These are phyloP conservation scores for Cardiospermum halicacabum DNA, from an alignment of 345 rosid species.

Conservation along the genomic window DNA sequence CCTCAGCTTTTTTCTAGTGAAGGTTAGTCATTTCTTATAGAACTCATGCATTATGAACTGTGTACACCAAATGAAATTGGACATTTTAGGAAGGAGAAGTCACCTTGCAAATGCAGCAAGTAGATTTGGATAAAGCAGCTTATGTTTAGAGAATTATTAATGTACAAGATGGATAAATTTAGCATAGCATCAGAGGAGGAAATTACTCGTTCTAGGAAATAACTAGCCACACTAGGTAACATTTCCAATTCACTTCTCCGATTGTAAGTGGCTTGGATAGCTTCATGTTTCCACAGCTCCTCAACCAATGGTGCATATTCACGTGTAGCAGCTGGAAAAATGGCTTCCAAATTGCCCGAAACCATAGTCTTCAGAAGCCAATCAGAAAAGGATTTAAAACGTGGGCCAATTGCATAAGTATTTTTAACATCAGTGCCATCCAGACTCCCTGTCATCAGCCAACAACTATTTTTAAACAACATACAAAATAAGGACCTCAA, in stretches of 20 bases:
- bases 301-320: slow-evolving; percentile 96
- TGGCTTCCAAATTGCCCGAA: slow-evolving; percentile 72
- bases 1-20: not conserved
- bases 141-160: not conserved
- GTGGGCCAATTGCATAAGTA: slow-evolving; percentile 66
- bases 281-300: slow-evolving; percentile 84
- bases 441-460: slow-evolving; percentile 38
- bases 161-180: not conserved
- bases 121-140: not conserved
- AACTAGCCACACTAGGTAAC: slow-evolving; percentile 82
- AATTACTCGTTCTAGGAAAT: slow-evolving; percentile 83
- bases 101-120: not conserved
- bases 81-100: not conserved
- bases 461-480: slow-evolving; percentile 14
- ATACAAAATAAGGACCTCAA: not conserved
- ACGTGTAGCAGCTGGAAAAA: slow-evolving; percentile 94
- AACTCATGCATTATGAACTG: not conserved
- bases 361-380: slow-evolving; percentile 96
- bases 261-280: slow-evolving; percentile 76
- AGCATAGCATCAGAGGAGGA: slow-evolving; percentile 19
- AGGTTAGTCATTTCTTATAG: not conserved
- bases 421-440: slow-evolving; percentile 28
- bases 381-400: slow-evolving; percentile 86
- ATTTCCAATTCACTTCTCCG: slow-evolving; percentile 70
- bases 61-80: not conserved